phyloP scores from a whole-genome alignment of 192 early-diverging fungal genomes.

The Gonapodya sp. region DNA sequence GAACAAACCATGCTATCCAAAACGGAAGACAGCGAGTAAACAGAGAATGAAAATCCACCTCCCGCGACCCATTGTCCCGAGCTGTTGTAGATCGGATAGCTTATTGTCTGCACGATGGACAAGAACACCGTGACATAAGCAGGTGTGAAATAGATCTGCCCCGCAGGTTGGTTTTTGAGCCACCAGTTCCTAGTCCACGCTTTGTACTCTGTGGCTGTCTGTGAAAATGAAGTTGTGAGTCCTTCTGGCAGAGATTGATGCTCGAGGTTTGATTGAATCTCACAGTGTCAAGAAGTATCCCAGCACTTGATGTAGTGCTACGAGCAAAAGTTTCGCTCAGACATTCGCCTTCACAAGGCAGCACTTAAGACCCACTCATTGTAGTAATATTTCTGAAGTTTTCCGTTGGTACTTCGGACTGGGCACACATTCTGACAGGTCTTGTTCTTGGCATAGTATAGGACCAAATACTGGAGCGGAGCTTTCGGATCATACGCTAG shows the following conservation, averaged over 20 bases:
- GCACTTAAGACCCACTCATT: not conserved
- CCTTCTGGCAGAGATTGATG: too few species aligned
- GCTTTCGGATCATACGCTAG: not conserved
- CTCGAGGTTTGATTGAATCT: not conserved
- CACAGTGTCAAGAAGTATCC: not conserved
- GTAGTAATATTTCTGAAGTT: not conserved
- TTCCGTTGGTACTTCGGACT: not conserved
- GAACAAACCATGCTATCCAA: not conserved
- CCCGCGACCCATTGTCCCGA: not conserved
- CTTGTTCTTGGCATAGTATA: not conserved
- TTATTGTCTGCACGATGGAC: not conserved
- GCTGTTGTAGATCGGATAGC: not conserved
- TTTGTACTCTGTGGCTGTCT: not conserved
- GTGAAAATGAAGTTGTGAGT: too few species aligned
- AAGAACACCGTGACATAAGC: not conserved
- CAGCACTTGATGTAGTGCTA: not conserved
- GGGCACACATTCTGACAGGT: not conserved
- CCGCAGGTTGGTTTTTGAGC: not conserved
- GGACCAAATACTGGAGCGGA: not conserved
- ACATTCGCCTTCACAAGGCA: not conserved
- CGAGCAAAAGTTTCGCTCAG: not conserved
- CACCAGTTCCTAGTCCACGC: not conserved
- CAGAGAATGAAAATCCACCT: not conserved
- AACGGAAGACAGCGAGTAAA: not conserved
- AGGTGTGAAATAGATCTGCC: not conserved